Evolutionary conservation across 1,284 basidiomycete genomes (phyloP).

Genomic region (Golubevia sp.): DNA sequence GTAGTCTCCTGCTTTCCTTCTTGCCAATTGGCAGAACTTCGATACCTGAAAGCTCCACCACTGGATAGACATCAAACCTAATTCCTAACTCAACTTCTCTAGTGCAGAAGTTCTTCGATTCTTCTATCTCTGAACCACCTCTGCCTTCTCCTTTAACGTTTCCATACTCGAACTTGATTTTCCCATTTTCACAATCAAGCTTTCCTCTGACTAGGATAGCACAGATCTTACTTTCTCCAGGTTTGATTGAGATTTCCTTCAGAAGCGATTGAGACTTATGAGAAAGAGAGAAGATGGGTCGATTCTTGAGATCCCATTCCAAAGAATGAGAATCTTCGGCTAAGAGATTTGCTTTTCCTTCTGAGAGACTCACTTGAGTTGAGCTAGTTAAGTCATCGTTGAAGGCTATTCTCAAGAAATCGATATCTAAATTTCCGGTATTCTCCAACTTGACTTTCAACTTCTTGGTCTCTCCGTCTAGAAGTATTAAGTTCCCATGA

Average conservation of each 20-base stretch:
- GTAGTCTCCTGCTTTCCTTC: too few relatives aligned
- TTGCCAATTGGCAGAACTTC: too few relatives aligned
- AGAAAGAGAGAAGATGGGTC: slow-evolving; percentile 20
- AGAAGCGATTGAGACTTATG: neutral
- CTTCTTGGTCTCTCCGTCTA: slow-evolving; percentile 30
- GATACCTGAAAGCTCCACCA: slow-evolving; percentile 21
- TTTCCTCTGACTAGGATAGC: slow-evolving; percentile 27
- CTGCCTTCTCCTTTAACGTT: slow-evolving; percentile 10
- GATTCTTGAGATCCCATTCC: slow-evolving; percentile 42
- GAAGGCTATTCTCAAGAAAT: slow-evolving; percentile 29
- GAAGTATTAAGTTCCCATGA: slow-evolving; percentile 19
- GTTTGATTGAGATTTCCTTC: slow-evolving; percentile 7
- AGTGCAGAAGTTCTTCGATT: slow-evolving; percentile 15
- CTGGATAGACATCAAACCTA: slow-evolving; percentile 28
- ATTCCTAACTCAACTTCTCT: slow-evolving; percentile 17
- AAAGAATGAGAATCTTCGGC: slow-evolving; percentile 45
- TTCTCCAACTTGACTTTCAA: slow-evolving; percentile 38
- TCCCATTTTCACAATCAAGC: slow-evolving; percentile 22
- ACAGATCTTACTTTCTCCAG: slow-evolving; percentile 17
- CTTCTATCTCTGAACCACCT: slow-evolving; percentile 7
- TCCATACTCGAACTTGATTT: slow-evolving; percentile 38
- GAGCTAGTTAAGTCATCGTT: slow-evolving; percentile 29
- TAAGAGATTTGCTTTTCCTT: slow-evolving; percentile 35
- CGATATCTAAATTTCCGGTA: slow-evolving; percentile 19
- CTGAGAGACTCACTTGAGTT: slow-evolving; percentile 21